These are phyloP conservation scores for Strobilomyces confusus DNA, from an alignment of 768 basidiomycete species.

Conservation along the genomic window DNA sequence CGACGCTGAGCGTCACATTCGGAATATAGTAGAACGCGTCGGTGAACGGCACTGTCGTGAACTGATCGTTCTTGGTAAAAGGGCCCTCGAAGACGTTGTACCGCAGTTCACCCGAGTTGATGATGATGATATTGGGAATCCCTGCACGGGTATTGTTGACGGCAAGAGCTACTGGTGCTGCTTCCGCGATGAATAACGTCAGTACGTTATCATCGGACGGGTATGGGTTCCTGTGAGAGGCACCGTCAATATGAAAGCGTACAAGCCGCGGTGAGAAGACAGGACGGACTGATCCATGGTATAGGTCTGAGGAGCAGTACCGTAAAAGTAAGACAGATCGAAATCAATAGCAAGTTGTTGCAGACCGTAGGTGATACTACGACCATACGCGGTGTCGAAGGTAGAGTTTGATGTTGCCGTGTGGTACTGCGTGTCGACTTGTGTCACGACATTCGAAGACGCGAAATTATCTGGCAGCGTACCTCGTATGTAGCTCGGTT, in stretches of 20 bases:
- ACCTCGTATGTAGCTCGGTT: constrained; percentile 77
- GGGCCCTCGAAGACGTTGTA: constrained; percentile 64
- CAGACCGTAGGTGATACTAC: constrained; percentile 52
- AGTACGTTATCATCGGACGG: constrained; percentile 59
- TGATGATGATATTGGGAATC: constrained; percentile 61
- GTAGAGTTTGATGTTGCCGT: constrained; percentile 43
- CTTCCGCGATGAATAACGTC: constrained; percentile 51
- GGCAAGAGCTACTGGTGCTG: constrained; percentile 51
- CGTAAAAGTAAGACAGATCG: constrained; percentile 60
- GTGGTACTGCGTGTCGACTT: constrained; percentile 51
- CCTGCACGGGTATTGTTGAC: constrained; percentile 60
- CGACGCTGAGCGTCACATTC: constrained; percentile 46
- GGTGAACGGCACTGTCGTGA: constrained; percentile 67
- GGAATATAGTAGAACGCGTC: constrained; percentile 64
- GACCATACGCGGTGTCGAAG: constrained; percentile 62
- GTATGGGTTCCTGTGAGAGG: constrained; percentile 47
- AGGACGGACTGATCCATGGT: constrained; percentile 53
- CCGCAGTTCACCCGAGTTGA: constrained; percentile 60
- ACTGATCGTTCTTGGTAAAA: constrained; percentile 79
- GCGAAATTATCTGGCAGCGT: constrained; percentile 4
- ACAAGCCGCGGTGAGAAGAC: neutral
- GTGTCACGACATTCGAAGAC: neutral
- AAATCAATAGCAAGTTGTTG: constrained; percentile 50
- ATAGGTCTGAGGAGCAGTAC: constrained; percentile 74
- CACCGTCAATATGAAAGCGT: neutral